Percentiles rank a stretch among this genome's conserved stretches.
Conservation (phyloP, 805 yeast genomes). For the Hemisphaericaspora nanyangensis region DNA sequence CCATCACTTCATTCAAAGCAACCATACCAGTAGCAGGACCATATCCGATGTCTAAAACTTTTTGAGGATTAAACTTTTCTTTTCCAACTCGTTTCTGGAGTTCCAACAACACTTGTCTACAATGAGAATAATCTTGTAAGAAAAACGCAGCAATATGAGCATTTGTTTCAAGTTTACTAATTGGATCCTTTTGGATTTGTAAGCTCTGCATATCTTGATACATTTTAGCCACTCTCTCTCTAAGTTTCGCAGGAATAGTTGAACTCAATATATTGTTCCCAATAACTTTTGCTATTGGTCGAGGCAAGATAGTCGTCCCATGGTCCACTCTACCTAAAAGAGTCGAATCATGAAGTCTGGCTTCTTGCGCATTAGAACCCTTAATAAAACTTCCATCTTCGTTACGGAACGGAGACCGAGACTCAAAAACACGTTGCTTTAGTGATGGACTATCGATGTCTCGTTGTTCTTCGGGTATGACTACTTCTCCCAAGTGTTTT, state of each 20-base stretch:
- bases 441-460: not conserved
- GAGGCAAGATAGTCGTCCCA: conserved; percentile 53
- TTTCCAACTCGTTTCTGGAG: conserved; percentile 51
- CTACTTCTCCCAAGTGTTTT: not conserved
- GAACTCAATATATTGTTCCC: conserved; percentile 57
- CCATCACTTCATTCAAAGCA: conserved; percentile 82
- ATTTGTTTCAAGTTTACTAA: conserved; percentile 55
- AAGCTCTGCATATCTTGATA: conserved; percentile 49
- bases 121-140: conserved; percentile 73
- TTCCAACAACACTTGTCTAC: conserved; percentile 64
- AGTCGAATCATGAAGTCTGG: conserved; percentile 58
- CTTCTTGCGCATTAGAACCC: conserved; percentile 46
- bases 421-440: not conserved
- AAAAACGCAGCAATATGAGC: conserved; percentile 78
- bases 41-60: conserved; percentile 73
- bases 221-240: conserved; percentile 57
- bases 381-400: conserved; percentile 38
- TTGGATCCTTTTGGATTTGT: conserved; percentile 50
- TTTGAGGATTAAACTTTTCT: conserved; percentile 54
- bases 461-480: not conserved
- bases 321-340: conserved; percentile 52
- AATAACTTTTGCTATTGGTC: conserved; percentile 52
- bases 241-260: conserved; percentile 60
- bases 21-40: conserved; percentile 94
- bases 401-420: conserved; percentile 34